Evolutionary conservation across 805 yeast genomes (phyloP).

Genomic region (Candida parachauliodes): DNA sequence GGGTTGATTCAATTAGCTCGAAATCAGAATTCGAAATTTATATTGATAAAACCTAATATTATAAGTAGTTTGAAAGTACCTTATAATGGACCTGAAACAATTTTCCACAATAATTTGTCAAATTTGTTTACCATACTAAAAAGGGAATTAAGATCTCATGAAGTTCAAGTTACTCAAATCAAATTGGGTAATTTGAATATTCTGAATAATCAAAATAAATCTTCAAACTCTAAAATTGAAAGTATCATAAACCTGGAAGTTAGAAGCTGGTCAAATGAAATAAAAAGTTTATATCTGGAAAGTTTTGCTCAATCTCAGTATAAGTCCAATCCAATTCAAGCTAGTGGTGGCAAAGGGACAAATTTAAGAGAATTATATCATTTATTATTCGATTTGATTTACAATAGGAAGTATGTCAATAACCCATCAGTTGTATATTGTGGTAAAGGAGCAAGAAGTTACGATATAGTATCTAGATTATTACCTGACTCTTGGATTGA

Average conservation of each 20-base stretch:
- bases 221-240: slow-evolving; percentile 19
- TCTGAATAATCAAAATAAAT: slow-evolving; percentile 17
- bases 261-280: slow-evolving; percentile 35
- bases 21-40: slow-evolving; percentile 45
- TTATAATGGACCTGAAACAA: slow-evolving; percentile 61
- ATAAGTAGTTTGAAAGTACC: slow-evolving; percentile 53
- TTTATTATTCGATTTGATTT: slow-evolving; percentile 36
- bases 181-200: slow-evolving; percentile 39
- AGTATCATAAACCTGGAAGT: slow-evolving; percentile 33
- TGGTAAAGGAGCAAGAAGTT: slow-evolving; percentile 40
- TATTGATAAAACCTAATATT: slow-evolving; percentile 54
- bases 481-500: slow-evolving; percentile 31
- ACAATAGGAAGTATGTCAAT: slow-evolving; percentile 10
- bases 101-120: slow-evolving; percentile 46
- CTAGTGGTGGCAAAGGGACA: slow-evolving; percentile 26
- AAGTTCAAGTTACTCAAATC: slow-evolving; percentile 35
- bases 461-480: slow-evolving; percentile 29
- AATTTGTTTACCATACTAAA: slow-evolving; percentile 31
- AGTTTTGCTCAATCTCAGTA: slow-evolving; percentile 30
- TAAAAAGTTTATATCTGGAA: slow-evolving; percentile 28
- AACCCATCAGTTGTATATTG: slow-evolving; percentile 35
- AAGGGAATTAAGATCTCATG: slow-evolving; percentile 34
- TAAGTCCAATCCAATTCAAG: slow-evolving; percentile 25
- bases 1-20: slow-evolving; percentile 57
- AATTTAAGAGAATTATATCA: slow-evolving; percentile 37